These are phyloP conservation scores for Kazachstania psychrophila DNA, from an alignment of 805 yeast species.

Conservation along the genomic window DNA sequence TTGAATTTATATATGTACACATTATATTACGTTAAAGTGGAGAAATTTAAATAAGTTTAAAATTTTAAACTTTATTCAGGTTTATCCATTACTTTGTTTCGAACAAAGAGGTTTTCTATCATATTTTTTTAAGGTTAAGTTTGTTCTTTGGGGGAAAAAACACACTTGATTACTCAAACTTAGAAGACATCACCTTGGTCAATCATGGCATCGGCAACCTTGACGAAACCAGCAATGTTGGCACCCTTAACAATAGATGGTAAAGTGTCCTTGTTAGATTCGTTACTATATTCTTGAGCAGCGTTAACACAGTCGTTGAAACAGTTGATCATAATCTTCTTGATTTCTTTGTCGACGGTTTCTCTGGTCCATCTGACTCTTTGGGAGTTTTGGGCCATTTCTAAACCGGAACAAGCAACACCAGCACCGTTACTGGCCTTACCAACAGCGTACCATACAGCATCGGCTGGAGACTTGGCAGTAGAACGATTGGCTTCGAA, in stretches of 20 bases:
- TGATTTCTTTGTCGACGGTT: conserved; percentile 85
- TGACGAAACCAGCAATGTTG: conserved; percentile 96
- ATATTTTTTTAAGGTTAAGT: too few relatives aligned
- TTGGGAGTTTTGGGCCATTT: conserved; percentile 99
- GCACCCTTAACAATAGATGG: conserved; percentile 98
- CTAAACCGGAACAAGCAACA: conserved; percentile 96
- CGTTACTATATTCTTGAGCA: conserved; percentile 70
- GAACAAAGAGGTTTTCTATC: not conserved
- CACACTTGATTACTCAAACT: too few relatives aligned
- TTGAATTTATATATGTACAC: too few relatives aligned
- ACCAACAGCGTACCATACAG: conserved; percentile 98
- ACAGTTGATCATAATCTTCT: conserved; percentile 87
- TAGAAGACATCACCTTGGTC: conserved; percentile 77
- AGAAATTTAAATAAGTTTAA: too few relatives aligned
- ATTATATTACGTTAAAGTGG: too few relatives aligned
- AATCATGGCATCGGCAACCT: conserved; percentile 97
- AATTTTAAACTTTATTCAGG: too few relatives aligned
- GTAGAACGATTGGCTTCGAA: conserved; percentile 72
- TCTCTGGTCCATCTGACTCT: conserved; percentile 85
- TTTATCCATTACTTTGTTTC: not conserved
- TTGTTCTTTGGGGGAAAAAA: too few relatives aligned
- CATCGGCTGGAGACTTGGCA: conserved; percentile 32
- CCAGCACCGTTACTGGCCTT: conserved; percentile 99
- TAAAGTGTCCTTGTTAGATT: conserved; percentile 44
- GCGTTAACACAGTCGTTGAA: conserved; percentile 88